A percentile compares a stretch with the other conserved stretches of the same genome.
phyloP scores from a whole-genome alignment of 2,329 filamentous ascomycete species.

The Talaromyces sp. region DNA sequence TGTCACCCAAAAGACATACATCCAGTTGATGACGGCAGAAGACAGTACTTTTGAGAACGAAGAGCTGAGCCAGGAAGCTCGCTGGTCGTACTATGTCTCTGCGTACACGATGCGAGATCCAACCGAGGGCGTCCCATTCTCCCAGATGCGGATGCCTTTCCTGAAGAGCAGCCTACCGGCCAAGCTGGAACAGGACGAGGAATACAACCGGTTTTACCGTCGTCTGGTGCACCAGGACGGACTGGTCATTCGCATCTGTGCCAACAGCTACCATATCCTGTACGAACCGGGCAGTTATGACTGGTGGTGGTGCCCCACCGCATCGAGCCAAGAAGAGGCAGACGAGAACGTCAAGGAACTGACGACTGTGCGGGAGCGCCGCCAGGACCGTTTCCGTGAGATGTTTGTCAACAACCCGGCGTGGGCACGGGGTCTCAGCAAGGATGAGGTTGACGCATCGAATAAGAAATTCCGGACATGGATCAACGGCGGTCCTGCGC shows the following conservation, averaged over 20 bases:
- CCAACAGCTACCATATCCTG: conserved; percentile 73
- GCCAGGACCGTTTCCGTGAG: conserved; percentile 44
- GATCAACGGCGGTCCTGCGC: conserved; percentile 29
- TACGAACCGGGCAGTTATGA: conserved; percentile 66
- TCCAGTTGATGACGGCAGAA: conserved; percentile 82
- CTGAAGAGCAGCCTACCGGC: conserved; percentile 64
- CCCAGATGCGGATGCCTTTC: conserved; percentile 61
- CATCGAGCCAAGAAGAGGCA: conserved; percentile 20
- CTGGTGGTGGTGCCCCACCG: conserved; percentile 55
- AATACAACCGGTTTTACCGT: conserved; percentile 50
- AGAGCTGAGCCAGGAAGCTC: conserved; percentile 55
- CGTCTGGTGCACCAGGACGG: conserved; percentile 59
- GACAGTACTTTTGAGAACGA: conserved; percentile 72
- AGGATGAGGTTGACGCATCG: conserved; percentile 44
- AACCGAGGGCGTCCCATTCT: conserved; percentile 69
- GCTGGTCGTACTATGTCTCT: conserved; percentile 94
- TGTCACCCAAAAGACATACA: conserved; percentile 59
- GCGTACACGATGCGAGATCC: conserved; percentile 84
- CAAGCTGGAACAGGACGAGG: conserved; percentile 56
- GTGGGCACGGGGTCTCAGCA: conserved; percentile 46
- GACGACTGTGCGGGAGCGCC: conserved; percentile 33
- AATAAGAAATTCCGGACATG: conserved; percentile 44
- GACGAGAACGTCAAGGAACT: conserved; percentile 31
- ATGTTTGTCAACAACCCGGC: conserved; percentile 48
- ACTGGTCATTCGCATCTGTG: conserved; percentile 65